These are phyloP conservation scores for Plasmodium relictum DNA, from an alignment of 169 alveolate species.

Conservation along the genomic window DNA sequence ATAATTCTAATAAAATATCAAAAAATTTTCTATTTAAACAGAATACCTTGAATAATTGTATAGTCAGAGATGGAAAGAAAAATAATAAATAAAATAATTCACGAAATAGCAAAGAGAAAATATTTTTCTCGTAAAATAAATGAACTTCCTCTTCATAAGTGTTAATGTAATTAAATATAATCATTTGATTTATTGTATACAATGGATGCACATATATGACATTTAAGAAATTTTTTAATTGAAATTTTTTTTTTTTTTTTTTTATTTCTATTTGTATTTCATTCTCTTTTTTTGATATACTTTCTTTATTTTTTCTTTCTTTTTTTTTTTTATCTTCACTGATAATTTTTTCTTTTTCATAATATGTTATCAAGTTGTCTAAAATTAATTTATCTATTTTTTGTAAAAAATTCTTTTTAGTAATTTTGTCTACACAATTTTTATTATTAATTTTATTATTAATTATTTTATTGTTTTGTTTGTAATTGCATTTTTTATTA, in stretches of 20 bases:
- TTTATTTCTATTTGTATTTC: background rate
- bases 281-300: background rate
- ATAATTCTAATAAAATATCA: constrained; percentile 12
- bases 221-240: background rate
- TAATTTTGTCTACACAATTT: background rate
- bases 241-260: background rate
- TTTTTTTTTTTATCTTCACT: too few relatives aligned
- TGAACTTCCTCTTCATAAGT: constrained; percentile 31
- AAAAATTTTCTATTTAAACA: constrained; percentile 20
- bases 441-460: background rate
- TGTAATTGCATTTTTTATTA: background rate
- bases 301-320: background rate
- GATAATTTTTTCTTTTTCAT: background rate
- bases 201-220: constrained; percentile 51
- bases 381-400: constrained; percentile 15
- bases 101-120: background rate
- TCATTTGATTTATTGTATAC: constrained; percentile 15
- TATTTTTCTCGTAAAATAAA: constrained; percentile 18
- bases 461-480: background rate
- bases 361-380: constrained; percentile 4
- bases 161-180: constrained; percentile 32
- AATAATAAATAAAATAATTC: constrained; percentile 31
- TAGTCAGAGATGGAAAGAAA: constrained; percentile 12
- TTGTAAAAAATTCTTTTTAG: background rate
- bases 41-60: background rate